A percentile compares a stretch with the other conserved stretches of the same genome.
These are phyloP conservation scores for Limonium bicolor DNA, from an alignment of 148 eudicot species.

Conservation along the genomic window DNA sequence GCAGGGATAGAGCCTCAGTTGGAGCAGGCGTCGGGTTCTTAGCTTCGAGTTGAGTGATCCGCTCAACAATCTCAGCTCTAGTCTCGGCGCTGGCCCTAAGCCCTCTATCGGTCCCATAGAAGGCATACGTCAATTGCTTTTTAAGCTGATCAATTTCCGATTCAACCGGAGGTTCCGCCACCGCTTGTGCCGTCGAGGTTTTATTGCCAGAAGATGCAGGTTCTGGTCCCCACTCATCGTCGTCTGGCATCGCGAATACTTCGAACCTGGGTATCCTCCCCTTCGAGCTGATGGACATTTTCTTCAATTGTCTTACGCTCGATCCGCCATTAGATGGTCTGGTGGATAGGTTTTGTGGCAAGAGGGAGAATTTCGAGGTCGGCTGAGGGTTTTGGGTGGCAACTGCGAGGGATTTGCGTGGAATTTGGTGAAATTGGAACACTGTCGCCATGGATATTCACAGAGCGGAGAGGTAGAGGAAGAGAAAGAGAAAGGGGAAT, in stretches of 20 bases:
- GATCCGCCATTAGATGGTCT: neutral
- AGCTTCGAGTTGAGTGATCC: constrained; percentile 65
- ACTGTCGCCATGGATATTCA: constrained; percentile 27
- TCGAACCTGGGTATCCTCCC: neutral
- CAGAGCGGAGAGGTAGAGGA: neutral
- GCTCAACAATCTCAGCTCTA: constrained; percentile 71
- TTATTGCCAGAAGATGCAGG: neutral
- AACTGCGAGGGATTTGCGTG: constrained; percentile 8
- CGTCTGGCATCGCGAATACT: constrained; percentile 15
- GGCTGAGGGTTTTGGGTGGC: constrained; percentile 7
- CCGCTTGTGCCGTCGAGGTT: constrained; percentile 13
- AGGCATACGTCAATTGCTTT: constrained; percentile 45
- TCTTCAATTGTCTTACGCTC: neutral
- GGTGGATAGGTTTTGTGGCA: neutral
- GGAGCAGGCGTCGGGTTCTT: constrained; percentile 82
- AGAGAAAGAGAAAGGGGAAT: too few relatives aligned
- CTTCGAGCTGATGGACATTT: neutral
- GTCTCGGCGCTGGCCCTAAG: constrained; percentile 65
- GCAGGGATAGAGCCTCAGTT: constrained; percentile 63
- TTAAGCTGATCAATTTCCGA: constrained; percentile 39
- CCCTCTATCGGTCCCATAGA: constrained; percentile 77
- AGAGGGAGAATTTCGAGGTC: constrained; percentile 9
- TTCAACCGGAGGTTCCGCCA: constrained; percentile 20
- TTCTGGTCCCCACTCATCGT: constrained; percentile 22
- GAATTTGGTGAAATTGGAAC: constrained; percentile 14